Conservation (phyloP, 257 asterid species). For the Solanum chmielewskii region DNA sequence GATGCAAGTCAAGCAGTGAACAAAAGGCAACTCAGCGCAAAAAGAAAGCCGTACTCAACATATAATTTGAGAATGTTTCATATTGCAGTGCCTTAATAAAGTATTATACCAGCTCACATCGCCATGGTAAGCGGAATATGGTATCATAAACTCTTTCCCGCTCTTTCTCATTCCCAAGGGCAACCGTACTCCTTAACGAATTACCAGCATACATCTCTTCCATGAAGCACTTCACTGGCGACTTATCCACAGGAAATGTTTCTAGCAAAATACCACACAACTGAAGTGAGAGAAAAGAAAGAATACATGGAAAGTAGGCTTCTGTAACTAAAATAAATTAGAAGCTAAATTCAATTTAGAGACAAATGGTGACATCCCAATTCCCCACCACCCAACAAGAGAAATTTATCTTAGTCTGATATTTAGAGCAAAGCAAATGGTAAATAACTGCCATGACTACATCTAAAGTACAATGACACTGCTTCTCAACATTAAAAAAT, state of each 20-base stretch:
- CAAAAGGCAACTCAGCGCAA: background rate
- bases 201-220: conserved; percentile 87
- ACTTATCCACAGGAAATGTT: conserved; percentile 47
- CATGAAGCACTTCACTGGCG: conserved; percentile 79
- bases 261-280: conserved; percentile 21
- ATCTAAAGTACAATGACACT: background rate
- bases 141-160: conserved; percentile 95
- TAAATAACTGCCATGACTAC: background rate
- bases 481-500: background rate
- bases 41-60: background rate
- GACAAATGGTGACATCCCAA: background rate
- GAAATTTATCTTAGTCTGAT: background rate
- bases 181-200: conserved; percentile 78
- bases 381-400: background rate
- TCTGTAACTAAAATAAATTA: background rate
- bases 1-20: background rate
- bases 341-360: background rate
- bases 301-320: background rate
- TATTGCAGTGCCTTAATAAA: background rate
- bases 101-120: conserved; percentile 85
- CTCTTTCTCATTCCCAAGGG: conserved; percentile 70
- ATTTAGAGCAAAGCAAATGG: background rate
- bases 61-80: background rate
- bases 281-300: conserved; percentile 9
- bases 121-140: conserved; percentile 94